Conservation (phyloP, 83 land plant species). For the Thuja plicata region DNA sequence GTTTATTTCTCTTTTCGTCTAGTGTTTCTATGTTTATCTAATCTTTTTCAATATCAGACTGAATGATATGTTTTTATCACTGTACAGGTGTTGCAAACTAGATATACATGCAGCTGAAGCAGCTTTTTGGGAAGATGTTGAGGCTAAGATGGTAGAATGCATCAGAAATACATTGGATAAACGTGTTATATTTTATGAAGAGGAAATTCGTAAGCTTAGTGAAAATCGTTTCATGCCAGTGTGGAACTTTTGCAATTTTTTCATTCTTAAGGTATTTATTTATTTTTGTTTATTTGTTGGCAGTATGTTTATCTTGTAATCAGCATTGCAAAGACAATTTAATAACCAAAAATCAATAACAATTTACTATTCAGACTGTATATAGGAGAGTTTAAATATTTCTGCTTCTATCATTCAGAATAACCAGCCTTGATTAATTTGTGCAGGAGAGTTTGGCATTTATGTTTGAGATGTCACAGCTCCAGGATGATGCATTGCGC, state of each 20-base stretch:
- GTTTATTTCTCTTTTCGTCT: neutral
- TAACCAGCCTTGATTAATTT: neutral
- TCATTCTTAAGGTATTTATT: slow-evolving; percentile 73
- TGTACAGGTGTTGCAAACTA: slow-evolving; percentile 85
- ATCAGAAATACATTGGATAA: slow-evolving; percentile 84
- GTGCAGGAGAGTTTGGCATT: slow-evolving; percentile 96
- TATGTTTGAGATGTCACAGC: slow-evolving; percentile 95
- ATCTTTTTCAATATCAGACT: neutral
- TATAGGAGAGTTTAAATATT: neutral
- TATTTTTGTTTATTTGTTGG: neutral
- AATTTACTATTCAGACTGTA: neutral
- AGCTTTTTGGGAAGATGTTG: slow-evolving; percentile 93
- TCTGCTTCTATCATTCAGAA: neutral
- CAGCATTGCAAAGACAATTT: neutral
- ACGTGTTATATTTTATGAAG: slow-evolving; percentile 95
- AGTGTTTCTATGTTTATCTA: neutral
- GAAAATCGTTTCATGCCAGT: slow-evolving; percentile 83
- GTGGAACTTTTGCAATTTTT: slow-evolving; percentile 92
- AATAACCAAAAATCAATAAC: neutral
- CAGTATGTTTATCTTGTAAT: neutral
- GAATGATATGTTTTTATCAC: neutral
- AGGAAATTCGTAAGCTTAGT: slow-evolving; percentile 86
- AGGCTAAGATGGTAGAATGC: slow-evolving; percentile 77
- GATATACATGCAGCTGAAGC: slow-evolving; percentile 78
- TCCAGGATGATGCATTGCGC: slow-evolving; percentile 92